Evolutionary conservation across 2,329 filamentous ascomycete species (phyloP).

Genomic region (Kalmusia sp.): DNA sequence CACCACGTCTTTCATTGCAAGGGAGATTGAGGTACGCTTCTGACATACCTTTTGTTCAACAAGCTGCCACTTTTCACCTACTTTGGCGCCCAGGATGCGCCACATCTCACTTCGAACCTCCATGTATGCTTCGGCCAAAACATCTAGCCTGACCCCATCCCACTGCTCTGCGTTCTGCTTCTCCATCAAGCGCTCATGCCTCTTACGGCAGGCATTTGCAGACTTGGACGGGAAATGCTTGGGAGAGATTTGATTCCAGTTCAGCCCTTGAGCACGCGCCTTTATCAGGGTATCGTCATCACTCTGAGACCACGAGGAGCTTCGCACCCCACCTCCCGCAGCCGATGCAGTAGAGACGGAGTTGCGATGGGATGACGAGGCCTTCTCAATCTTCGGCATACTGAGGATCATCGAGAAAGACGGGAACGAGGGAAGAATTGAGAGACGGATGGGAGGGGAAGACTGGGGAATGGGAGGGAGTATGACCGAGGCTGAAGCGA

Average conservation of each 20-base stretch:
- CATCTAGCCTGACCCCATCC: slow-evolving; percentile 77
- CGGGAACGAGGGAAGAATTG: slow-evolving; percentile 21
- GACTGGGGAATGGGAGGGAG: slow-evolving; percentile 24
- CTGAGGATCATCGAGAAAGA: slow-evolving; percentile 36
- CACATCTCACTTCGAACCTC: slow-evolving; percentile 81
- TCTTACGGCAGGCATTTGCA: slow-evolving; percentile 85
- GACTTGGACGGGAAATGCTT: slow-evolving; percentile 79
- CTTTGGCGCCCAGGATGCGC: slow-evolving; percentile 71
- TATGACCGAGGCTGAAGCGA: slow-evolving; percentile 35
- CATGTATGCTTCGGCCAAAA: slow-evolving; percentile 80
- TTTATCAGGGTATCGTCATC: slow-evolving; percentile 78
- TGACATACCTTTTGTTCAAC: slow-evolving; percentile 78
- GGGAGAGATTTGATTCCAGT: slow-evolving; percentile 82
- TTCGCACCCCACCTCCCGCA: slow-evolving; percentile 40
- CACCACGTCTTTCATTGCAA: neutral
- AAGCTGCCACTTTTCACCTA: slow-evolving; percentile 65
- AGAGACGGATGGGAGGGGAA: slow-evolving; percentile 18
- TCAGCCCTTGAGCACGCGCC: slow-evolving; percentile 76
- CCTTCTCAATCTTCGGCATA: slow-evolving; percentile 55
- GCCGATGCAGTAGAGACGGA: slow-evolving; percentile 42
- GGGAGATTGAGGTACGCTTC: neutral
- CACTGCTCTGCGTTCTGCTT: slow-evolving; percentile 76
- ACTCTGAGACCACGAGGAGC: slow-evolving; percentile 69
- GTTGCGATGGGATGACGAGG: slow-evolving; percentile 34
- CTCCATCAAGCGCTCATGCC: slow-evolving; percentile 84